Percentiles rank a stretch among this genome's conserved stretches.
Conservation (phyloP, 768 basidiomycete species). For the Cystobasidium ongulense region DNA sequence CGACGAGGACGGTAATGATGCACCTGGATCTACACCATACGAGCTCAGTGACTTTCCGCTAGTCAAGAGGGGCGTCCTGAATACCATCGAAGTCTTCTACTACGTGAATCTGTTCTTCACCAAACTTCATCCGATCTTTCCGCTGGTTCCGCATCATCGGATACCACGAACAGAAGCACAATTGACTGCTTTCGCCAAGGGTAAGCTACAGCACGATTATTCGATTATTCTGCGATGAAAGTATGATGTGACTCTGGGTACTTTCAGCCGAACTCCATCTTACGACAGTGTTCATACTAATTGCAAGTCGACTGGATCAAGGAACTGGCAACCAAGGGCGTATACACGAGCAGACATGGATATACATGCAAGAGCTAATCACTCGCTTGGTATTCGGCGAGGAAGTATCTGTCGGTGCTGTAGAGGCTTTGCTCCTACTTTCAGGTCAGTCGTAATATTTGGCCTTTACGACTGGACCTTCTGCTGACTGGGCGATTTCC, state of each 20-base stretch:
- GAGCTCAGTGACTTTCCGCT: conserved; percentile 33
- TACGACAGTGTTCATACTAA: conserved; percentile 33
- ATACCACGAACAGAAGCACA: conserved; percentile 34
- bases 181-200: conserved; percentile 29
- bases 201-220: conserved; percentile 4
- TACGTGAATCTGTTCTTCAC: conserved; percentile 37
- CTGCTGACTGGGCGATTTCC: neutral
- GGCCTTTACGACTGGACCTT: neutral
- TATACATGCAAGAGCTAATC: conserved; percentile 35
- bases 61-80: conserved; percentile 29
- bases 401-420: conserved; percentile 35
- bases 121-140: conserved; percentile 35
- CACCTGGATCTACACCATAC: neutral
- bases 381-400: conserved; percentile 34
- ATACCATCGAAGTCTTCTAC: conserved; percentile 16
- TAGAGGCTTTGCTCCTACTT: conserved; percentile 37
- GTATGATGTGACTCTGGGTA: too few relatives aligned
- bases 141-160: conserved; percentile 32
- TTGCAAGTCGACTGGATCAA: conserved; percentile 21
- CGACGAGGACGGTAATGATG: neutral
- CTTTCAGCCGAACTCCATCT: conserved; percentile 36
- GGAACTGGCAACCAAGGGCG: neutral
- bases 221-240: too few relatives aligned
- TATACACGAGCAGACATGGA: conserved; percentile 34
- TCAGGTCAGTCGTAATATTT: conserved; percentile 12